Conservation (phyloP, 2,329 filamentous ascomycete genomes). For the Alternaria metachromatica region DNA sequence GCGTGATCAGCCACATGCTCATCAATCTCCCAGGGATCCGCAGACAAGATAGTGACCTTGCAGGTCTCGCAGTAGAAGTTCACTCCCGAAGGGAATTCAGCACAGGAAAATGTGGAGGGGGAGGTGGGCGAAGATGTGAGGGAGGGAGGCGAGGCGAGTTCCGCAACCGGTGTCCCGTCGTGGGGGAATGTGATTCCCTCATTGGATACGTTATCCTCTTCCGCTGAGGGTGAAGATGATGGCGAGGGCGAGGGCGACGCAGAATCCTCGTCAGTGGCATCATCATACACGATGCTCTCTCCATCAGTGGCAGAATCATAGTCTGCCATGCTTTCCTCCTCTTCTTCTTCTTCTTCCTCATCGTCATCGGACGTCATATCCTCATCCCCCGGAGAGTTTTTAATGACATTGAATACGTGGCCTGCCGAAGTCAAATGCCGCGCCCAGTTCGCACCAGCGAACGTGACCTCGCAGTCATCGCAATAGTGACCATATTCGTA, state of each 20-base stretch:
- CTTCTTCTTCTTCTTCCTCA: neutral
- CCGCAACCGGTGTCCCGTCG: neutral
- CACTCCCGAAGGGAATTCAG: rapidly evolving
- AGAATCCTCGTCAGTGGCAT: neutral
- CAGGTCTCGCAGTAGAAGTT: neutral
- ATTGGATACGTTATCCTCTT: neutral
- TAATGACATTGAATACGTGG: neutral
- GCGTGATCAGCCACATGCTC: neutral
- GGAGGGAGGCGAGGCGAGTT: neutral
- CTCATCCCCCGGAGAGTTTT: neutral
- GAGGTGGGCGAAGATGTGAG: neutral
- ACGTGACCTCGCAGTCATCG: neutral
- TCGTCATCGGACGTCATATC: neutral
- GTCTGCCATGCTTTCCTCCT: neutral
- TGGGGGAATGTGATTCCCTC: neutral
- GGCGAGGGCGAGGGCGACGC: neutral
- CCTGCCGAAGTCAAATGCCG: neutral
- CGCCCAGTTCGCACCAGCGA: neutral
- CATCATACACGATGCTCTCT: neutral
- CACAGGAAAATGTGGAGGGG: neutral
- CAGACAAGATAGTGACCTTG: neutral
- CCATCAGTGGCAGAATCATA: neutral
- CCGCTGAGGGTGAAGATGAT: neutral
- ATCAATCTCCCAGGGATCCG: neutral
- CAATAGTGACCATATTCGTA: neutral